Evolutionary conservation across 129 eudicot genomes (phyloP), one percentile per base, ranked within the genome.

Genomic region (Flaveria linearis): DNA sequence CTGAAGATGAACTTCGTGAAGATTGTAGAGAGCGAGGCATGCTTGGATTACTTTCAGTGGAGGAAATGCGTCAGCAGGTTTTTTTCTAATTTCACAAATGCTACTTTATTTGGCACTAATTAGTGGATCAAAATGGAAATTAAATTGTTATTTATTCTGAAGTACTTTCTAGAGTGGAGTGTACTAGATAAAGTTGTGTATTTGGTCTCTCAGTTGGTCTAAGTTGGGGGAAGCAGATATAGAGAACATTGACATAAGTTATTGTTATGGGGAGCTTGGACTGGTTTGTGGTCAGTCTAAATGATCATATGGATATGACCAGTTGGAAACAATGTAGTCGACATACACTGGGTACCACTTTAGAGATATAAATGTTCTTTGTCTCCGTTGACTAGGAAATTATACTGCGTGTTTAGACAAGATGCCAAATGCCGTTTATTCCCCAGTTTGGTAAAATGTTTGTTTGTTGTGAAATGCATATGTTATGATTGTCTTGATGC

Each of bases 31-130:
- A 93, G 61, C 82, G 98, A 73, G 98, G 98, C 82, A 83, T 93
- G 88, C 95, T 93, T 73, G 98, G 97, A 72, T 86, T 90, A 73
- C 84, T 67, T 71, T 88, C 98, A 56, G 98, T 88, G 62, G 96
- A 93, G 50, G 98, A 90, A 82, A 90, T 90, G 98, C 86, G 92
- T 69, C 88, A 93, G 68, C 98, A 93, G 97, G 98, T 93, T 71
- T 72, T 52, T 73, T 7, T 63, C 22, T 11, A 6, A 26, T 23
- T 41, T 61, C 25, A 61, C 60, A 15, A 13, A 50, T 62, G 45
- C 68, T 13, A 68, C 33, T 30, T 66, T 51, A 58, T 81, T 52
- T 62, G 64, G 30, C 26, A 57, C 61, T 79, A 25, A 42, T 46
- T 36, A 73, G 51, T 45, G 67, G 45, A 51, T 16, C 41, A 3